Percentiles rank a stretch among this genome's conserved stretches.
These are phyloP conservation scores for Yarrowia sp. DNA, from an alignment of 805 yeast genomes.

Conservation along the genomic window DNA sequence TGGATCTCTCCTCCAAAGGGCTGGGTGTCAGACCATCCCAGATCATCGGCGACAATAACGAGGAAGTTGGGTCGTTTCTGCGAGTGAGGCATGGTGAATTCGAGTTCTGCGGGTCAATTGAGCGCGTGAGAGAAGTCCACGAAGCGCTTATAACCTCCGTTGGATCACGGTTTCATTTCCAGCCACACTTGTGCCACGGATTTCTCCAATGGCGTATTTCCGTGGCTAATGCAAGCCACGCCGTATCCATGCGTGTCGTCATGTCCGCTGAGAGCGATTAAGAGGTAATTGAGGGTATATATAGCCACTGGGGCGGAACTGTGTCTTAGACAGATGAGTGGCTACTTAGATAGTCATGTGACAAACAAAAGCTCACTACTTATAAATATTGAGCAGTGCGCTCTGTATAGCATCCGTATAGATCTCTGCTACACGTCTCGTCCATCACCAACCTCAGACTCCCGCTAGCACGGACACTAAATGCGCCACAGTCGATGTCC, in stretches of 20 bases:
- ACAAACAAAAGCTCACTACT: too few relatives aligned
- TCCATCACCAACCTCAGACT: constrained; percentile 8
- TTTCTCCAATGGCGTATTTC: constrained; percentile 13
- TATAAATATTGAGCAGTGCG: too few relatives aligned
- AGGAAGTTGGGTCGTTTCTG: constrained; percentile 52
- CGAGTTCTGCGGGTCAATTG: not conserved
- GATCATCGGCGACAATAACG: constrained; percentile 64
- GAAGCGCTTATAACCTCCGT: not conserved
- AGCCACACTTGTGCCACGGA: constrained; percentile 35
- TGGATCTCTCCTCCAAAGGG: constrained; percentile 61
- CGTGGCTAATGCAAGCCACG: constrained; percentile 36
- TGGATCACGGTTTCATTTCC: constrained; percentile 12
- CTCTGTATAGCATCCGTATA: too few relatives aligned
- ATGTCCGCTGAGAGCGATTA: not conserved
- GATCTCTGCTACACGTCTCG: too few relatives aligned
- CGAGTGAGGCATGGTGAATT: not conserved
- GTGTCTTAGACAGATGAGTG: too few relatives aligned
- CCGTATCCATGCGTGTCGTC: constrained; percentile 31
- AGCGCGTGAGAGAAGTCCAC: not conserved
- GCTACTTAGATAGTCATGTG: too few relatives aligned
- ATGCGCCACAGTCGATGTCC: constrained; percentile 23
- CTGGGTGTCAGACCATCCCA: constrained; percentile 63
- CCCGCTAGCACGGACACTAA: constrained; percentile 11
- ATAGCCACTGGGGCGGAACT: too few relatives aligned
- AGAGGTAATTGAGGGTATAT: too few relatives aligned